phyloP scores from a whole-genome alignment of 2,329 filamentous ascomycete species.

The Aureobasidium sp. region DNA sequence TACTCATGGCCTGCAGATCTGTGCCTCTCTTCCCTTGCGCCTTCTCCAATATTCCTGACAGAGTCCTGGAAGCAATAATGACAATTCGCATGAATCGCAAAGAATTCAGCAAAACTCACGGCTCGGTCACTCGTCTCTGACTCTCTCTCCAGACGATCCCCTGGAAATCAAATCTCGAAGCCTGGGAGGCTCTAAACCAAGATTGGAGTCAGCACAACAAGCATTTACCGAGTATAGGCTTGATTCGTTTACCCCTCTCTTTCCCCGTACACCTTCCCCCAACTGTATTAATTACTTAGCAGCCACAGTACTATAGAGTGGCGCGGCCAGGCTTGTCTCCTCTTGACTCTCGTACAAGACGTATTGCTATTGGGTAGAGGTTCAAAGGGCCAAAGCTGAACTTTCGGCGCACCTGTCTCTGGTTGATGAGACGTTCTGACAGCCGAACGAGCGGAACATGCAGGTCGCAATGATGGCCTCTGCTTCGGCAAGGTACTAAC shows the following conservation, averaged over 20 bases:
- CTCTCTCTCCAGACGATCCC: background rate
- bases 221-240: background rate
- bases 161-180: background rate
- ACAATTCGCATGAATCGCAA: background rate
- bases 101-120: background rate
- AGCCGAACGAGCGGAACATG: background rate
- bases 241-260: background rate
- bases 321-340: background rate
- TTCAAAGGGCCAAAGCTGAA: background rate
- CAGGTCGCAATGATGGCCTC: background rate
- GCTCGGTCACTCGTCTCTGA: background rate
- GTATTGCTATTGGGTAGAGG: background rate
- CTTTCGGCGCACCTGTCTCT: background rate
- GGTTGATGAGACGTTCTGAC: slow-evolving; percentile 1
- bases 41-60: background rate
- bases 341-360: background rate
- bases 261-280: background rate
- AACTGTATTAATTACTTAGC: background rate
- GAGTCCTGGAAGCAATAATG: background rate
- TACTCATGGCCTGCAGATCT: slow-evolving; percentile 3
- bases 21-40: background rate
- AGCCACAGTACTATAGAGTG: background rate
- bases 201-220: background rate
- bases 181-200: background rate
- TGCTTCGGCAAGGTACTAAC: slow-evolving; percentile 12